Evolutionary conservation across 352 stramenopile species (phyloP), one percentile per base, ranked within the genome.

Genomic region (Phytophthora gonapodyides): DNA sequence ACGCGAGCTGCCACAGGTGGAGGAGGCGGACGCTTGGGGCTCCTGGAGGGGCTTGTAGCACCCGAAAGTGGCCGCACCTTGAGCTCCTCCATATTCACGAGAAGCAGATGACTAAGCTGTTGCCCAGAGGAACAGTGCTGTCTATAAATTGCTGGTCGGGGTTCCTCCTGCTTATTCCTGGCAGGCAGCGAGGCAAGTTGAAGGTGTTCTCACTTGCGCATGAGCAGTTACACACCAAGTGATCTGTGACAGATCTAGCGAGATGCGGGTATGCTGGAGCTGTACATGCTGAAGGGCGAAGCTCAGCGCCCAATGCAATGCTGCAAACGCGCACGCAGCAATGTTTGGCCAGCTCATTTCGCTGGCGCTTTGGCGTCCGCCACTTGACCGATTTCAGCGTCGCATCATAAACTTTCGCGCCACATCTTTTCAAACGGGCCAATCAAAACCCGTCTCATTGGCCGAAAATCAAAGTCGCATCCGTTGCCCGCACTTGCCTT

Each of bases 1-100:
- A 91, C 69, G 8, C 69, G 80, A 30, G 71, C 78, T 24, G 62
- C 36, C 31, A 67, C 61, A 45, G 62, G 62, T 36, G 49, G 55
- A 6, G 61, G 30, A 19, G 33, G 55, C 5, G 33, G 48, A 12
- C 62, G 48, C 40, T 66, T 66, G n/a, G 57, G 57, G 21, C 47
- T 57, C 57, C 61, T 61, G n/a, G 7, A 11, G 8, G 55, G 41
- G 40, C 62, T 71, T 52, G 52, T 62, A 7, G 33, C 30, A 2
- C 13, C 19, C 6, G 55, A 61, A 36, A 50, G 42, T 35, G 17
- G 37, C 48, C 47, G 15, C 19, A 62, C 16, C 33, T 44, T 53
- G 21, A 53, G 42, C 24, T 62, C 30, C 42, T 57, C 38, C 57
- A 71, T 71, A 37, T 13, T 17, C 30, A 57, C 34, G 31, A 48